phyloP scores from a whole-genome alignment of 257 asterid genomes.

The Solanum habrochaites region DNA sequence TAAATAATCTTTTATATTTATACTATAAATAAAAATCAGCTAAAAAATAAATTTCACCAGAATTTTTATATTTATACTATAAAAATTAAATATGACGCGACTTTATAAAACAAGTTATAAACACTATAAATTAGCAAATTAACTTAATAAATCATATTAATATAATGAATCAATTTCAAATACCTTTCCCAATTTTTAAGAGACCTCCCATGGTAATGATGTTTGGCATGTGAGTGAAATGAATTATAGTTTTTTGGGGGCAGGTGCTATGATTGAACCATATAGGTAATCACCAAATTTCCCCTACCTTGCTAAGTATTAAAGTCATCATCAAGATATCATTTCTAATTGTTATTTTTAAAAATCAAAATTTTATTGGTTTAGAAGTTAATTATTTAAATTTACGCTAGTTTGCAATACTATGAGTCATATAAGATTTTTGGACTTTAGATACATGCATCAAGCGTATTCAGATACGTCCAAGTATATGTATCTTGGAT shows the following conservation, averaged over 20 bases:
- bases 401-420: no score
- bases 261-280: not conserved
- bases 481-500: no score
- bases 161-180: not conserved
- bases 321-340: not conserved
- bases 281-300: not conserved
- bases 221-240: not conserved
- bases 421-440: no score
- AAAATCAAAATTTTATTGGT: rapidly evolving
- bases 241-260: not conserved
- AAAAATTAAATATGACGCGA: not conserved
- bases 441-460: not conserved
- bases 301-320: not conserved
- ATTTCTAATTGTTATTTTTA: not conserved
- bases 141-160: not conserved
- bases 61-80: not conserved
- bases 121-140: no score
- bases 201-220: not conserved
- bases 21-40: not conserved
- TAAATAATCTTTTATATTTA: no score
- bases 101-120: no score
- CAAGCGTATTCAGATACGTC: rapidly evolving
- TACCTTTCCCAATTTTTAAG: not conserved
- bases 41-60: not conserved
- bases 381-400: not conserved